Evolutionary conservation across 352 stramenopile species (phyloP).

Genomic region (Nothophytophthora sp.): DNA sequence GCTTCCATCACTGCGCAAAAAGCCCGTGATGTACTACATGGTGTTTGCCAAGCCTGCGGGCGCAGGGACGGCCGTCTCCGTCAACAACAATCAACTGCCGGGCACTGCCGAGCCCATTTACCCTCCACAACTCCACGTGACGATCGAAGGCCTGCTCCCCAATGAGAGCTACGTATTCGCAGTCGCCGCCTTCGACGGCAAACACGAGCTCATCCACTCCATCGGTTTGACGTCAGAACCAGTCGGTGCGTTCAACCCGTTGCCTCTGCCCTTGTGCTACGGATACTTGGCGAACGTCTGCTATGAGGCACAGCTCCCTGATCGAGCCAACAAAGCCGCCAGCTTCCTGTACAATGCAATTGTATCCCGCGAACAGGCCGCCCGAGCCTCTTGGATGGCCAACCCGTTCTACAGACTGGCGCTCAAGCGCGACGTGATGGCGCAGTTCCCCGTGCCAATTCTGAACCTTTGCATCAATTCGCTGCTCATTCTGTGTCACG

Average conservation of each 20-base stretch:
- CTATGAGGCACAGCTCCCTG: constrained; percentile 27
- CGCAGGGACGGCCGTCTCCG: constrained; percentile 71
- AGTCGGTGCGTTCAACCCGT: constrained; percentile 66
- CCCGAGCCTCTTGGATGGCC: constrained; percentile 42
- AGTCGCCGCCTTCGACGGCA: constrained; percentile 69
- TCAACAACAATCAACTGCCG: constrained; percentile 68
- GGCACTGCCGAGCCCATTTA: constrained; percentile 63
- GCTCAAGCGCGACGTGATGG: constrained; percentile 41
- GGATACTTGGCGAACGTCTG: constrained; percentile 69
- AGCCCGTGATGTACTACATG: constrained; percentile 67
- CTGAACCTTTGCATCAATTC: constrained; percentile 52
- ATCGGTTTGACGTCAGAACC: constrained; percentile 68
- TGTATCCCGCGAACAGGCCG: constrained; percentile 31
- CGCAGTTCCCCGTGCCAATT: constrained; percentile 49
- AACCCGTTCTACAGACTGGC: constrained; percentile 71
- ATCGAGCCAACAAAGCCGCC: constrained; percentile 38
- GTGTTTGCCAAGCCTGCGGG: constrained; percentile 74
- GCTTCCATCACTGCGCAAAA: constrained; percentile 20
- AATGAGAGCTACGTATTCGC: constrained; percentile 89
- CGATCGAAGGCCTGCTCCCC: constrained; percentile 49
- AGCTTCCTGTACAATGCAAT: constrained; percentile 48
- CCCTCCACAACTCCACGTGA: constrained; percentile 19
- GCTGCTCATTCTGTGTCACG: constrained; percentile 55
- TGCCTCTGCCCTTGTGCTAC: constrained; percentile 67
- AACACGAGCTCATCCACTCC: constrained; percentile 58